phyloP scores from a whole-genome alignment of 805 yeast species.

The Starmerella floris region DNA sequence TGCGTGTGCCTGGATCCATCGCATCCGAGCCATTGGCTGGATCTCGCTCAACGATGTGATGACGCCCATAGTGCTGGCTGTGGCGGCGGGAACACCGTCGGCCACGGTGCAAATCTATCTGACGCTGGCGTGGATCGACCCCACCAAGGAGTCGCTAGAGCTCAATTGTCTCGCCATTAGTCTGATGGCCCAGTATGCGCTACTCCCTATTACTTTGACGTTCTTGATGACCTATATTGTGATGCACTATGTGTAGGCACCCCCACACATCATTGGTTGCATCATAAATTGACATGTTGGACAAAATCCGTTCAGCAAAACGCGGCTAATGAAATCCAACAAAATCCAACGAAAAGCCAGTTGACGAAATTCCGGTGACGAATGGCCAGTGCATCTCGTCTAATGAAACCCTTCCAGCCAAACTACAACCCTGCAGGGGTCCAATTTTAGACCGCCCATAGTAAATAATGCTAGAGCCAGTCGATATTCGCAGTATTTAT shows the following conservation, averaged over 20 bases:
- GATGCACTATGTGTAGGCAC: slow-evolving; percentile 23
- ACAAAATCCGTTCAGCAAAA: too few species aligned
- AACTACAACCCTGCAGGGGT: too few species aligned
- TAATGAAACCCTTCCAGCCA: too few species aligned
- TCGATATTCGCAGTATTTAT: too few species aligned
- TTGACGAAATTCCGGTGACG: too few species aligned
- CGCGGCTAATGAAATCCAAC: too few species aligned
- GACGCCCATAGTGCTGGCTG: slow-evolving; percentile 56
- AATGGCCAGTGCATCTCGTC: too few species aligned
- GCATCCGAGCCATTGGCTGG: slow-evolving; percentile 50
- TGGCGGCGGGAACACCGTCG: slow-evolving; percentile 70
- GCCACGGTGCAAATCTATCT: slow-evolving; percentile 81
- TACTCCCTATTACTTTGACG: slow-evolving; percentile 58
- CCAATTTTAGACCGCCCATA: too few species aligned
- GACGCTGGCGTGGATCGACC: slow-evolving; percentile 56
- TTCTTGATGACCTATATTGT: slow-evolving; percentile 56
- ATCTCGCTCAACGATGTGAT: slow-evolving; percentile 42
- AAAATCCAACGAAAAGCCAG: too few species aligned
- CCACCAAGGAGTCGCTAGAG: slow-evolving; percentile 37
- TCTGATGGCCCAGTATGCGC: slow-evolving; percentile 59
- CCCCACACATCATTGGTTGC: not conserved
- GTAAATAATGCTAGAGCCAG: too few species aligned
- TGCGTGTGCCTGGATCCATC: slow-evolving; percentile 57
- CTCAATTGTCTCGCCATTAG: slow-evolving; percentile 77
- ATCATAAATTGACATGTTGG: not conserved